A percentile compares a stretch with the other conserved stretches of the same genome.
phyloP scores from a whole-genome alignment of 2,329 filamentous ascomycete species.

The Lasiodiplodia hormozganensis region DNA sequence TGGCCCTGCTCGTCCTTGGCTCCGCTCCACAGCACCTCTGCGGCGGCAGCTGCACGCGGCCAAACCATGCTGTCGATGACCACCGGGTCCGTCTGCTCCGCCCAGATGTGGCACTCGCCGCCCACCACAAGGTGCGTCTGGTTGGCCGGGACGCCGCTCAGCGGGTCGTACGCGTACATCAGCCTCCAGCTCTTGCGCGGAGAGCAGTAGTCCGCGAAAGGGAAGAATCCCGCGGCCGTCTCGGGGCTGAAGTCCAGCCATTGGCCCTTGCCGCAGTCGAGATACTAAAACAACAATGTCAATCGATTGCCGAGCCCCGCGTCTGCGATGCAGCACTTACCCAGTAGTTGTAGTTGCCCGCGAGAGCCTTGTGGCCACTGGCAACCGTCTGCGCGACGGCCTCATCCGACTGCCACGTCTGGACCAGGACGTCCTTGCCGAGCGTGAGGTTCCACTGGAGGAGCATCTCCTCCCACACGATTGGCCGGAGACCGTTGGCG shows the following conservation, averaged over 20 bases:
- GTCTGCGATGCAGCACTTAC: constrained; percentile 52
- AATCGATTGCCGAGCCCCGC: not conserved
- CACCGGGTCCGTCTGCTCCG: constrained; percentile 76
- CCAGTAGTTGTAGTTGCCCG: constrained; percentile 80
- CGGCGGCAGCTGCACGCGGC: constrained; percentile 77
- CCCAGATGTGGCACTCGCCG: constrained; percentile 83
- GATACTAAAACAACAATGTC: constrained; percentile 61
- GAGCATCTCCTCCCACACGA: constrained; percentile 91
- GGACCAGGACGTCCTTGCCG: constrained; percentile 74
- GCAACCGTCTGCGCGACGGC: constrained; percentile 67
- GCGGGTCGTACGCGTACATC: constrained; percentile 81
- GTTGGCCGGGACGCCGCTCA: constrained; percentile 63
- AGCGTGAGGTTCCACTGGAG: constrained; percentile 79
- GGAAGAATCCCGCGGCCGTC: constrained; percentile 51
- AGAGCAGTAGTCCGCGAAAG: constrained; percentile 81
- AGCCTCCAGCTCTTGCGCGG: constrained; percentile 83
- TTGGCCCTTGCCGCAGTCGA: constrained; percentile 82
- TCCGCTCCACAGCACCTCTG: constrained; percentile 83
- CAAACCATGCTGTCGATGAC: constrained; percentile 79
- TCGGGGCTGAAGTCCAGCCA: constrained; percentile 76
- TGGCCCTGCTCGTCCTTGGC: constrained; percentile 67
- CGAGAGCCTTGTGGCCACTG: constrained; percentile 73
- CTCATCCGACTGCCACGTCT: constrained; percentile 74
- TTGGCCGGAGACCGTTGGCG: constrained; percentile 69
- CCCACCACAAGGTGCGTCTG: constrained; percentile 74